Percentiles rank a stretch among this genome's conserved stretches.
Conservation (phyloP, 805 yeast species). For the Soucietia sequanensis region DNA sequence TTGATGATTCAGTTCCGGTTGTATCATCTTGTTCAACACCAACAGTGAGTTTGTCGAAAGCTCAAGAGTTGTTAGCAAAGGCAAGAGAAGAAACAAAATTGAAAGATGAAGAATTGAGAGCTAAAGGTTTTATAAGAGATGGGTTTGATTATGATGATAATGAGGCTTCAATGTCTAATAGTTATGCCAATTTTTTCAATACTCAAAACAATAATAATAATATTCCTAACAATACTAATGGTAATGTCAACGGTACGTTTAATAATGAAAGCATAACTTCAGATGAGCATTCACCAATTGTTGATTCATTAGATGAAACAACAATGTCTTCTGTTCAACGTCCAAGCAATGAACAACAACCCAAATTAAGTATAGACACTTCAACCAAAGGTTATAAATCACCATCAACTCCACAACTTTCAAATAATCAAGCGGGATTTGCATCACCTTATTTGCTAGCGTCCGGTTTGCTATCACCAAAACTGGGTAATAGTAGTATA, state of each 20-base stretch:
- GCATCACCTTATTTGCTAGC: constrained; percentile 69
- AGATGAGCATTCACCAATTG: constrained; percentile 29
- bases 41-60: constrained; percentile 83
- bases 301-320: constrained; percentile 32
- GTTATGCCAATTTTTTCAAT: constrained; percentile 1
- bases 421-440: constrained; percentile 43
- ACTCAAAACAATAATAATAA: neutral
- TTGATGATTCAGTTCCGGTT: constrained; percentile 90
- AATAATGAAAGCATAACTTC: constrained; percentile 22
- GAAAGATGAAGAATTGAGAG: constrained; percentile 51
- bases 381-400: constrained; percentile 17
- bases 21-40: constrained; percentile 93
- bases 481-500: constrained; percentile 21
- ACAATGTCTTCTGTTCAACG: constrained; percentile 21
- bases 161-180: neutral
- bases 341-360: constrained; percentile 14
- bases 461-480: constrained; percentile 59
- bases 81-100: constrained; percentile 72
- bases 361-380: constrained; percentile 36
- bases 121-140: constrained; percentile 35
- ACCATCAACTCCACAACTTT: constrained; percentile 39
- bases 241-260: constrained; percentile 1
- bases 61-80: constrained; percentile 80
- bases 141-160: constrained; percentile 14
- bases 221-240: neutral